These are phyloP conservation scores for Fusarium kyushuense DNA, from an alignment of 2,329 filamentous ascomycete genomes.

Conservation along the genomic window DNA sequence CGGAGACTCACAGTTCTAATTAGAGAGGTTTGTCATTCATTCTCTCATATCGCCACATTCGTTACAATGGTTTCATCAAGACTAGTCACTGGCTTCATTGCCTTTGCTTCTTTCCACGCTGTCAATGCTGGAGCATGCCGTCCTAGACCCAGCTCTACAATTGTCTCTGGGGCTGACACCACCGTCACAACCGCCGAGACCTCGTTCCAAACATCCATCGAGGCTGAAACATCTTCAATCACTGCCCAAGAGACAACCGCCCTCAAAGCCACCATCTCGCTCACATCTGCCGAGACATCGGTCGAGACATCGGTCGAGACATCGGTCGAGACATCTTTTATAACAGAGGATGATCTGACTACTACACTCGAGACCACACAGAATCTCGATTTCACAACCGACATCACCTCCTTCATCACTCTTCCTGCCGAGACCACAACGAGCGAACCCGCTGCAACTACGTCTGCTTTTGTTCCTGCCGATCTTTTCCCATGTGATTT, in stretches of 20 bases:
- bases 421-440: not conserved
- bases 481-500: not conserved
- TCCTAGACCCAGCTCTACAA: not conserved
- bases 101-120: not conserved
- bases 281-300: conserved; percentile 4
- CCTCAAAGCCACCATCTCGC: not conserved
- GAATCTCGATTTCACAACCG: not conserved
- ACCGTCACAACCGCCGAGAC: not conserved
- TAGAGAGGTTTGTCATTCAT: not conserved
- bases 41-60: not conserved
- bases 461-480: not conserved
- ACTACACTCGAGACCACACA: not conserved
- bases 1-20: too few relatives aligned
- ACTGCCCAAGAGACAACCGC: not conserved
- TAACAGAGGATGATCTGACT: not conserved
- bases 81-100: not conserved
- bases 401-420: conserved; percentile 5
- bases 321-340: not conserved
- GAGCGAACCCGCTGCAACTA: not conserved
- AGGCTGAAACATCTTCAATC: not conserved
- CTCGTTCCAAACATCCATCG: not conserved
- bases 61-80: conserved; percentile 1
- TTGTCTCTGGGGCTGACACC: not conserved
- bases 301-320: not conserved
- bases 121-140: conserved; percentile 8